Evolutionary conservation across 352 stramenopile species (phyloP), one percentile per base, ranked within the genome.

Genomic region (Phytopythium montanum): DNA sequence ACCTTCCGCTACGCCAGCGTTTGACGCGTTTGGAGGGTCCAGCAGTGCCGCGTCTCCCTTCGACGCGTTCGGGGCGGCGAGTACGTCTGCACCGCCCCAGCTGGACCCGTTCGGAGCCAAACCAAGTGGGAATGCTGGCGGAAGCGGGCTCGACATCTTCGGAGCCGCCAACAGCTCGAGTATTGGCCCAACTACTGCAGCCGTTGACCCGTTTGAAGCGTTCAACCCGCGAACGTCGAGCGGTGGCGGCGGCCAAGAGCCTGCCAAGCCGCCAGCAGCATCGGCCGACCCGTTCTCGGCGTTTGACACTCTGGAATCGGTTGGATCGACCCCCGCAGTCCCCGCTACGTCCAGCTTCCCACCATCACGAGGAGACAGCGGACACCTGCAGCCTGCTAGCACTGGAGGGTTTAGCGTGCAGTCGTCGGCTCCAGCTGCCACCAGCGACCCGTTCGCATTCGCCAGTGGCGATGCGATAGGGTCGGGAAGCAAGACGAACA

Each of bases 231-330:
- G 58, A 26, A 54, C 62, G 39, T 61, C 56, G 19, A 59, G 36
- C 28, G 53, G 53, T 9, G 19, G 26, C 2, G 55, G 44, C 21
- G n/a, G 38, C 6, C 60, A 68, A 10, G 60, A 67, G 25, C 38
- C 62, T 62, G 38, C 46, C 44, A 28, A 60, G 33, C 19, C 56
- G 46, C 23, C 41, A 0, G 25, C 31, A 44, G 28, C 62, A n/a
- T 65, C 51, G 26, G 67, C 44, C 26, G 75, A 92, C 61, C 79
- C 73, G 38, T 92, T 92, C 61, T 63, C 76, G 26, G 84, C 81
- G 39, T 93, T 93, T 55, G 78, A 89, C 52, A 65, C 48, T 4
- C 36, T 59, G 3, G 52, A 36, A 2, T 75, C 65, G 44, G 44
- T 55, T 2, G 38, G 54, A 1, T 55, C 50, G n/a, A 46, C 54